Evolutionary conservation across 2,329 filamentous ascomycete species (phyloP).

Genomic region (Colletotrichum sp.): DNA sequence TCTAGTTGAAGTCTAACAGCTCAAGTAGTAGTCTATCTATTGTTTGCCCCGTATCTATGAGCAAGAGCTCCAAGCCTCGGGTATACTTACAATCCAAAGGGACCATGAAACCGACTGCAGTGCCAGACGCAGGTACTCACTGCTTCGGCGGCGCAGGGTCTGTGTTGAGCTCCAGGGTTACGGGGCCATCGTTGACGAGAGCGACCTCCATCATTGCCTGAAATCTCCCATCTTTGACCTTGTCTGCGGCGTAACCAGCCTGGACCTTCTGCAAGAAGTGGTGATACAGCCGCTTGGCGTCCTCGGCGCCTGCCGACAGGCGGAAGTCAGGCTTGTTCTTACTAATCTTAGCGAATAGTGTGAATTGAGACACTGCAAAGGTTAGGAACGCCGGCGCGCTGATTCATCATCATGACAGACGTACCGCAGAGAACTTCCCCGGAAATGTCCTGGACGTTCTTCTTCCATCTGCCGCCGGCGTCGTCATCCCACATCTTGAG

Average conservation of each 20-base stretch:
- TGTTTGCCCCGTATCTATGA: background rate
- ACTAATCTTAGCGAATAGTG: conserved; percentile 88
- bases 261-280: conserved; percentile 81
- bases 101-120: background rate
- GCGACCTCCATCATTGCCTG: conserved; percentile 99
- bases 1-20: background rate
- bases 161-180: conserved; percentile 1
- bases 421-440: conserved; percentile 95
- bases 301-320: conserved; percentile 78
- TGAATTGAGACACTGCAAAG: conserved; percentile 89
- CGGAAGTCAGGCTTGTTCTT: conserved; percentile 98
- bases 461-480: conserved; percentile 82
- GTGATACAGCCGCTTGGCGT: conserved; percentile 83
- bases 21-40: background rate
- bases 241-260: conserved; percentile 72
- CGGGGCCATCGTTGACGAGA: conserved; percentile 82
- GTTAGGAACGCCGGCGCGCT: background rate
- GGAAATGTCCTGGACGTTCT: conserved; percentile 82
- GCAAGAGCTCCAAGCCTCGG: background rate
- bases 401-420: conserved; percentile 27
- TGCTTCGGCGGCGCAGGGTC: background rate
- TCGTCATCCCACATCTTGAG: conserved; percentile 92
- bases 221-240: conserved; percentile 94
- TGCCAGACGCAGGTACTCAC: background rate
- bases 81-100: background rate